Base-by-base conservation (phyloP, 768 basidiomycete species). In the Termitomyces titanicus region DNA sequence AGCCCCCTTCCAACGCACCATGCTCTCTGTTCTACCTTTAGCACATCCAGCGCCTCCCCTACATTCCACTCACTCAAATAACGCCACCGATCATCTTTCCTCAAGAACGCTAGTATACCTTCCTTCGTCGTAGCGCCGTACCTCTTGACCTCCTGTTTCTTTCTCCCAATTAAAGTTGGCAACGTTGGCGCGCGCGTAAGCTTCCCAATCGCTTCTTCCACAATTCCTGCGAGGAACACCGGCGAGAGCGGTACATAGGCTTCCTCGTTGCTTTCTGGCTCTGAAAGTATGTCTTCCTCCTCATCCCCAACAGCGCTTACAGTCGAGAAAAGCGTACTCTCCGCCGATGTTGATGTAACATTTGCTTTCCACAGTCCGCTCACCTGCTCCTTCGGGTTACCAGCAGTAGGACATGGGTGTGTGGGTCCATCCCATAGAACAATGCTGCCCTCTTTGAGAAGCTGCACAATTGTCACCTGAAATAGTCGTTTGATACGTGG, bases 361-460 rank as follows among this genome's bases (percentile, higher is more conserved):
- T 65, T 68, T 13, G 69, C 62, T 53, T 77, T 83, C 88, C 88
- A 89, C 31, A 87, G 63, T 9, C 64, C 63, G 31, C 69, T 73
- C 5, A 67, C 59, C 29, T 72, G 61, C 10, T 45, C 59, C 13
- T 53, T 56, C 5, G 56, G 37, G 15, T 59, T 15, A 34, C 31
- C 20, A 17, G 45, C 29, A 55, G 51, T 0, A 70, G 54, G 70
- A 51, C 69, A 66, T 1, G 74, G 64, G 10, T 76, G 74, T 13
- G 74, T 71, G 3, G 85, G 82, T 0, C 88, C 87, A 54, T 88
- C 84, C 84, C 87, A 89, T 3, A 88, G 67, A 0, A 90, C 75
- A 54, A 92, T 82, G 53, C 79, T 82, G n/a, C 90, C 91, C 55
- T 91, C 89, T 52, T 82, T 75, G 47, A 83, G 74, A 20, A 92